Percentiles rank a stretch among this genome's conserved stretches.
Conservation (phyloP, 2,329 filamentous ascomycete species). For the Colletotrichum endophyticum region DNA sequence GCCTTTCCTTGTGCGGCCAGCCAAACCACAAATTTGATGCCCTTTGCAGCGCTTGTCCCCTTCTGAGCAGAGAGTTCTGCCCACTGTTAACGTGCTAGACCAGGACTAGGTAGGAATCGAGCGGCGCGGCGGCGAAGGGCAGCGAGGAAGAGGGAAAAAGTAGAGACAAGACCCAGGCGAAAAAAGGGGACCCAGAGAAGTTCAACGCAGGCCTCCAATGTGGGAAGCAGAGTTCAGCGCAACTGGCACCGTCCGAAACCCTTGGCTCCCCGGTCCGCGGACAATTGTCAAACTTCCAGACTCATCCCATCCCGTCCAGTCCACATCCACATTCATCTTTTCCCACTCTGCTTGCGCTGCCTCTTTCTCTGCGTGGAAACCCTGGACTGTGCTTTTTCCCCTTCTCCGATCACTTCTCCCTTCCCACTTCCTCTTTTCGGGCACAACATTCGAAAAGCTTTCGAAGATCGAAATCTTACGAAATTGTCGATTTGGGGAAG, state of each 20-base stretch:
- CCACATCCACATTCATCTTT: neutral
- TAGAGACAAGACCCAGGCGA: neutral
- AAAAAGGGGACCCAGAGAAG: neutral
- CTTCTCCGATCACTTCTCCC: neutral
- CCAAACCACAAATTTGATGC: neutral
- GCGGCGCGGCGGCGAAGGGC: neutral
- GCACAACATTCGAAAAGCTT: neutral
- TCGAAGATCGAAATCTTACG: neutral
- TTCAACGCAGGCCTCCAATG: constrained; percentile 1
- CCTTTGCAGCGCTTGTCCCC: neutral
- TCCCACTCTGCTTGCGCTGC: neutral
- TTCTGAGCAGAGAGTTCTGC: neutral
- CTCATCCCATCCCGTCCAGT: neutral
- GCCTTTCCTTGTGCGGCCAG: neutral
- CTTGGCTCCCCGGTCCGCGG: neutral
- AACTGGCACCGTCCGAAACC: neutral
- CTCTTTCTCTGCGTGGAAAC: neutral
- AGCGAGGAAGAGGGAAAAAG: neutral
- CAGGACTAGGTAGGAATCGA: neutral
- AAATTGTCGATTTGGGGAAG: neutral
- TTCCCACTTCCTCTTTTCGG: neutral
- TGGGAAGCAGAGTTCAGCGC: neutral
- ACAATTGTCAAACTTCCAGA: neutral
- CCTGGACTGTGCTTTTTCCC: neutral
- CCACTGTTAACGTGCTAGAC: neutral